A percentile compares a stretch with the other conserved stretches of the same genome.
phyloP scores from a whole-genome alignment of 2,329 filamentous ascomycete species.

The Plenodomus lindquistii region DNA sequence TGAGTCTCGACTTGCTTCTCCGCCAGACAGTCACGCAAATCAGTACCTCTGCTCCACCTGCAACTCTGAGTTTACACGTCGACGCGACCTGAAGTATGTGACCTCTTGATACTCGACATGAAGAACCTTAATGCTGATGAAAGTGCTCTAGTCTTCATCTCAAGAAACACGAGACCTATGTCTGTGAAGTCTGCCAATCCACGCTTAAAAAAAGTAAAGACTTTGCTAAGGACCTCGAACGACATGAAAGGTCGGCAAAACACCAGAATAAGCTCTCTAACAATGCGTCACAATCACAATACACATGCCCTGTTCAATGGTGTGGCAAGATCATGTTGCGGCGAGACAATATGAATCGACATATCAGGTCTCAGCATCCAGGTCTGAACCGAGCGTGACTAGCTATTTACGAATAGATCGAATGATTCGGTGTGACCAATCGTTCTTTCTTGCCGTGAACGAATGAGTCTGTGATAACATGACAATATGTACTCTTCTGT shows the following conservation, averaged over 20 bases:
- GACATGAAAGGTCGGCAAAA: not conserved
- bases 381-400: not conserved
- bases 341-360: slow-evolving; percentile 43
- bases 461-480: not conserved
- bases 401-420: slow-evolving; percentile 1
- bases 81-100: slow-evolving; percentile 1
- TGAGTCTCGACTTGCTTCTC: not conserved
- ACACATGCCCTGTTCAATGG: slow-evolving; percentile 3
- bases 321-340: slow-evolving; percentile 12
- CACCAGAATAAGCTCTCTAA: not conserved
- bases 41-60: not conserved
- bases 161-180: slow-evolving; percentile 2
- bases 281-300: not conserved
- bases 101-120: too few species aligned
- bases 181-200: slow-evolving; percentile 1
- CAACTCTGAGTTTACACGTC: not conserved
- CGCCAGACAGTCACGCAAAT: not conserved
- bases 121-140: not conserved
- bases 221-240: slow-evolving; percentile 1
- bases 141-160: not conserved
- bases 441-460: not conserved
- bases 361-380: slow-evolving; percentile 9
- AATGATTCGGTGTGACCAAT: not conserved
- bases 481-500: not conserved
- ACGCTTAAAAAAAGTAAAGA: slow-evolving; percentile 3